Base-by-base conservation (phyloP, 331 rosid genomes). In the Malus hybrid region DNA sequence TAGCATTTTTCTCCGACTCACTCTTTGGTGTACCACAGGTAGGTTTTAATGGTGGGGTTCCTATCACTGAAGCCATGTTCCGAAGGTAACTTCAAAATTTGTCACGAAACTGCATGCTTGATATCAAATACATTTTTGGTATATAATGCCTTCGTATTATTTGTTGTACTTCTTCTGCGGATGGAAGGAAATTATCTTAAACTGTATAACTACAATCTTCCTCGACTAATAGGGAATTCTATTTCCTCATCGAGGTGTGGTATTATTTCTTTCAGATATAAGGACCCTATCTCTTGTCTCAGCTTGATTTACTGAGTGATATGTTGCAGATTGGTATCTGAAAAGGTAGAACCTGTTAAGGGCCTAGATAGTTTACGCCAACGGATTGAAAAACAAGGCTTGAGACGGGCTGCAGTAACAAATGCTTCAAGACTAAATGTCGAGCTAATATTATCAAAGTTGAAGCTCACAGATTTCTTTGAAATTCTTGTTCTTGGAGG, bases 31-130 rank as follows among this genome's bases (percentile, higher is more conserved):
- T 48, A 22, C 20, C 59, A 27, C 79, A 86, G 86, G 71, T 84
- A 61, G 90, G 84, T 29, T 84, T 79, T 76, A 79, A 86, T 71
- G 80, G 82, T 70, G 86, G 90, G n/a, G 36, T 77, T 52, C 85
- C 88, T 20, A 84, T 86, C 18, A 74, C 74, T 68, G 90, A 81
- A 81, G 76, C 10, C 46, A 42, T 70, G 67, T 84, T 84, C 54
- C 78, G 83, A 39, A 86, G 83, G 83, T 83, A 73, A 74, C 3
- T 18, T 66, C 70, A 19, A 66, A 32, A 66, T 3, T 29, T 66
- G 70, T 39, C 31, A 13, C 10, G 59, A 20, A 74, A 61, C 57
- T 55, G 31, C 31, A 31, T 39, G 16, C 36, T 55, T 50, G 6
- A 19, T 32, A 18, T 65, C 18, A 52, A 52, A 52, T 16, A 52